Evolutionary conservation across 495 filamentous ascomycete species (phyloP).

Genomic region (Oleoguttula mirabilis): DNA sequence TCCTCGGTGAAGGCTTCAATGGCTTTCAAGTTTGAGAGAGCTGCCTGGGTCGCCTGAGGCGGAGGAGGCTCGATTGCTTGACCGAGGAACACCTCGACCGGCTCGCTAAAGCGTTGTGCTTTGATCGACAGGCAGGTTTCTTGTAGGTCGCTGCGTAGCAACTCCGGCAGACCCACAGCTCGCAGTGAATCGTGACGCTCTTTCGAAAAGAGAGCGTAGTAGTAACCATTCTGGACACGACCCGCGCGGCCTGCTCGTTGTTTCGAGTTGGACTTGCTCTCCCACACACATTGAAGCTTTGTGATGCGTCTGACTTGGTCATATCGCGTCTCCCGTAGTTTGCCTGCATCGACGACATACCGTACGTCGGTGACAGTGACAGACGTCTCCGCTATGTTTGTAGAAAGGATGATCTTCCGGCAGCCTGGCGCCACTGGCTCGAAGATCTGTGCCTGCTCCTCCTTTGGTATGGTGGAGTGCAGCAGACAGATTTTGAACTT

Average conservation of each 20-base stretch:
- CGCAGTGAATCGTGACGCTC: constrained; percentile 38
- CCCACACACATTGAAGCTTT: constrained; percentile 39
- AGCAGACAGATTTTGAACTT: constrained; percentile 39
- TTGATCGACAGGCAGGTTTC: constrained; percentile 40
- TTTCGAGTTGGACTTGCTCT: constrained; percentile 42
- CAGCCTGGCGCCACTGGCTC: constrained; percentile 36
- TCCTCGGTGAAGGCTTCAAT: constrained; percentile 39
- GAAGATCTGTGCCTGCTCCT: constrained; percentile 37
- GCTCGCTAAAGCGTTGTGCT: constrained; percentile 33
- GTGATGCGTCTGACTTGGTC: constrained; percentile 36
- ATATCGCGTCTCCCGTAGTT: constrained; percentile 40
- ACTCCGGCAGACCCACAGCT: constrained; percentile 36
- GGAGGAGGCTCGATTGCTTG: constrained; percentile 44
- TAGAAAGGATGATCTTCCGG: constrained; percentile 46
- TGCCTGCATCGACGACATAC: constrained; percentile 46
- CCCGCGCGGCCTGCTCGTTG: constrained; percentile 50
- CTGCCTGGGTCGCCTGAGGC: constrained; percentile 31
- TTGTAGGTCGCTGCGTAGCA: constrained; percentile 40
- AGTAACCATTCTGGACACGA: constrained; percentile 45
- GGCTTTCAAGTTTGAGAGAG: constrained; percentile 35
- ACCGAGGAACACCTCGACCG: constrained; percentile 38
- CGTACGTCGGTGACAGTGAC: constrained; percentile 49
- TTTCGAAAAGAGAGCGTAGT: constrained; percentile 44
- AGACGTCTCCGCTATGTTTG: constrained; percentile 51
- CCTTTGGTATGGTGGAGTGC: constrained; percentile 39